Base-by-base conservation (phyloP, 1,139 yeast genomes). In the Geotrichum aggregatum region DNA sequence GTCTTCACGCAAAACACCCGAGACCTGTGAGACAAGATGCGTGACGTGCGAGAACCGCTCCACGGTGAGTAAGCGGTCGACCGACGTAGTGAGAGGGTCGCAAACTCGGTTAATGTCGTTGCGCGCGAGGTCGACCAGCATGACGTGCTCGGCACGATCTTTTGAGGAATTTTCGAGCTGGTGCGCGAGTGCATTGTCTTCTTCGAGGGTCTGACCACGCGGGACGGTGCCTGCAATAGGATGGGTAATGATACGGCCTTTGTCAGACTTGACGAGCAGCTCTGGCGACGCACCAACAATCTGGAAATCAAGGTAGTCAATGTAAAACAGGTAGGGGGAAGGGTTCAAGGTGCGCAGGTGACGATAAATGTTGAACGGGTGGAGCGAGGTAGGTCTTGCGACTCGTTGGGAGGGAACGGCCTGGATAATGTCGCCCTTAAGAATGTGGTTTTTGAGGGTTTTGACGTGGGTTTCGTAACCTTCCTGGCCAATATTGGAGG, bases 211-310 rank as follows among this genome's bases (percentile, higher is more conserved):
- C 63, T 80, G 79, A 52, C 98, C 98, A 66, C 98, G 81, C 62
- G 76, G 80, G 54, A 92, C 86, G 2, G 98, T 92, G 50, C 98
- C 98, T 1, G 98, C 98, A 66, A 92, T 92, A 26, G 98, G 98
- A 68, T 92, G 98, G 3, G 98, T 92, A 45, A 91, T 78, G 31
- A 92, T 80, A 61, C 87, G 81, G 58, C 86, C 83, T 42, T 83
- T 76, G 61, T 89, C 97, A 2, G 87, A 76, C 69, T 87, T 87
- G 52, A 92, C 98, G 52, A 92, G 75, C 55, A 91, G 74, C 68
- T 92, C 98, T 1, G 98, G 98, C 18, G 97, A 88, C 0, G 98
- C 98, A 42, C 98, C 98, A 53, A 92, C 92, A 51, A 92, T 80
- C 68, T 91, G 96, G 74, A 92, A 92, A 61, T 88, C 97, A 54